Base-by-base conservation (phyloP, 2,329 filamentous ascomycete genomes). In the Neonectria sp. region DNA sequence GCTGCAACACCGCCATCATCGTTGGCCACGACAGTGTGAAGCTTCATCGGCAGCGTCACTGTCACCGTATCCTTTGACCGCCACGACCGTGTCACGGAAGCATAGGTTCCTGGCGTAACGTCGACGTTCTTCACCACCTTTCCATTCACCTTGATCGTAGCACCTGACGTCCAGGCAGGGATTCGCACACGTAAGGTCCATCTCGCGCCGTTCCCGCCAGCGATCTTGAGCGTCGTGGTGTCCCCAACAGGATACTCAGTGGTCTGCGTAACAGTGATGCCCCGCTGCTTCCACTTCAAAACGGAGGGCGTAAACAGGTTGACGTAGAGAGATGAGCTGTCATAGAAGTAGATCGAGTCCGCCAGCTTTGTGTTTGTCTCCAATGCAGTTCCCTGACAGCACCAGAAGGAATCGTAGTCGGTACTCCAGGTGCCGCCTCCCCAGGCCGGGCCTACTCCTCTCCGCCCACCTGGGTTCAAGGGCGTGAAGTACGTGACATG, bases 401-500 rank as follows among this genome's bases (percentile, higher is more conserved):
- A 88, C 86, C 86, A 88, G 74, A 86, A 86, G 0, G 83, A 85
- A 55, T 84, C 77, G 69, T 87, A 86, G 67, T 87, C 85, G 1
- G 86, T 88, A 49, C 83, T 85, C 84, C 85, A 88, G 0, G 84
- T 87, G 27, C 86, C 86, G 0, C 86, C 85, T 8, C 86, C 86
- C 86, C 84, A 86, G 0, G 84, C 85, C 25, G 86, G 86, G 0
- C 86, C 86, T 5, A 88, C 78, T 3, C 86, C 86, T 1, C 85
- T 81, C 0, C 75, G 76, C 0, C 82, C 84, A 6, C 86, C 85
- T 0, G 86, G 78, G 46, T 83, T 84, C 1, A 88, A 80, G 0
- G 86, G 79, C 0, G 84, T 86, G 63, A 88, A 88, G 75, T 88
- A 88, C 0, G 86, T 87, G 56, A 88, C 78, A 60, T 87, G 85